A percentile compares a stretch with the other conserved stretches of the same genome.
Evolutionary conservation across 768 basidiomycete genomes (phyloP).

Genomic region (Chalciporus piperatus): DNA sequence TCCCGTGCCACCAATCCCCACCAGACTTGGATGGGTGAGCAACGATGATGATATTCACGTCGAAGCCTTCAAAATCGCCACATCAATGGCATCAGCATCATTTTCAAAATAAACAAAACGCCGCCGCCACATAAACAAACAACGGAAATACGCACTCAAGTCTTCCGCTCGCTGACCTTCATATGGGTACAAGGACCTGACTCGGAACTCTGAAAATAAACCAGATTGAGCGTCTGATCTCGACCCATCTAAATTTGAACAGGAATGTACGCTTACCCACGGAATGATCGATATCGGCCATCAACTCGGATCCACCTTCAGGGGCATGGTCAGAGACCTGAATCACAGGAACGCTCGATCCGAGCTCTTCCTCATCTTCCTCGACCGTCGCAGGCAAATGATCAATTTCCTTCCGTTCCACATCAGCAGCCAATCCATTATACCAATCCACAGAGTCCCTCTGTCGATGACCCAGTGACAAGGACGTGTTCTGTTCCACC

Average conservation of each 20-base stretch:
- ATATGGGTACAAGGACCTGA: conserved; percentile 81
- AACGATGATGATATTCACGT: conserved; percentile 69
- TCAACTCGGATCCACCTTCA: conserved; percentile 45
- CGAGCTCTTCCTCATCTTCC: conserved; percentile 58
- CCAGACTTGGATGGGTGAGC: conserved; percentile 85
- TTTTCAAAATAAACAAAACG: conserved; percentile 5
- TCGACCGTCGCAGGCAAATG: conserved; percentile 53
- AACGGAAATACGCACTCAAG: conserved; percentile 56
- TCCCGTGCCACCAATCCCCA: conserved; percentile 95
- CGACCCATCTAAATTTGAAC: background rate
- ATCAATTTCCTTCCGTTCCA: conserved; percentile 46
- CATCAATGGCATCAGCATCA: background rate
- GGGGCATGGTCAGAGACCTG: conserved; percentile 47
- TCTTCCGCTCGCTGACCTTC: conserved; percentile 87
- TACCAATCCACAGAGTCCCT: conserved; percentile 92
- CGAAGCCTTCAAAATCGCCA: conserved; percentile 56
- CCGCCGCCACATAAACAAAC: background rate
- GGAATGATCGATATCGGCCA: conserved; percentile 72
- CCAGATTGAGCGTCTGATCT: background rate
- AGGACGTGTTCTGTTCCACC: conserved; percentile 5
- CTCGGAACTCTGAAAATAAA: conserved; percentile 56
- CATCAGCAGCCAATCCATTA: conserved; percentile 68
- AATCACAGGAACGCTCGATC: conserved; percentile 48
- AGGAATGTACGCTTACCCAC: conserved; percentile 42
- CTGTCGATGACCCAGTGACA: conserved; percentile 39